phyloP scores from a whole-genome alignment of 257 asterid genomes.

The Petrea volubilis region DNA sequence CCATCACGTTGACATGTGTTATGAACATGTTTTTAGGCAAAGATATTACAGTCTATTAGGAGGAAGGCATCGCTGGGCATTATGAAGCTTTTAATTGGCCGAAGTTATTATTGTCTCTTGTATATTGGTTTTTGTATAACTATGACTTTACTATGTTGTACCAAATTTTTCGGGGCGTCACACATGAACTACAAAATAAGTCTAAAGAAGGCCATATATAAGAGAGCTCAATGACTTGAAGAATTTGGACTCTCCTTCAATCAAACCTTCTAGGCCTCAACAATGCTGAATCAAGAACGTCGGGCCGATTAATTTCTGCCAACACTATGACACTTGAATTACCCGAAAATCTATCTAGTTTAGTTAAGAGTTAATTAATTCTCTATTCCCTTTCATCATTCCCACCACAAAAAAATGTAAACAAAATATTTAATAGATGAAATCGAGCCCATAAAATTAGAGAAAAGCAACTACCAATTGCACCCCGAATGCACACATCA shows the following conservation, averaged over 20 bases:
- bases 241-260: conserved; percentile 72
- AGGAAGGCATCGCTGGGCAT: too few species aligned
- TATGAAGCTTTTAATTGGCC: too few species aligned
- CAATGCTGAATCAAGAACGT: conserved; percentile 76
- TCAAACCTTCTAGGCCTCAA: conserved; percentile 79
- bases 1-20: too few species aligned
- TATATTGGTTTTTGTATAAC: too few species aligned
- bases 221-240: conserved; percentile 52
- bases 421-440: too few species aligned
- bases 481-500: too few species aligned
- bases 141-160: background rate
- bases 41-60: too few species aligned
- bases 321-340: conserved; percentile 73
- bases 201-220: background rate
- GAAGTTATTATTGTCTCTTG: too few species aligned
- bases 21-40: too few species aligned
- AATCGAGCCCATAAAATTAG: too few species aligned
- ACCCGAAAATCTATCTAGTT: conserved; percentile 81
- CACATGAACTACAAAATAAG: background rate
- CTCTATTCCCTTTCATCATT: conserved; percentile 87
- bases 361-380: conserved; percentile 79
- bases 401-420: conserved; percentile 85
- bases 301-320: conserved; percentile 77
- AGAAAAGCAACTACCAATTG: too few species aligned
- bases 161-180: background rate